Evolutionary conservation across 441 rosid genomes (phyloP), one percentile per base, ranked within the genome.

Genomic region (Viola pubescens): DNA sequence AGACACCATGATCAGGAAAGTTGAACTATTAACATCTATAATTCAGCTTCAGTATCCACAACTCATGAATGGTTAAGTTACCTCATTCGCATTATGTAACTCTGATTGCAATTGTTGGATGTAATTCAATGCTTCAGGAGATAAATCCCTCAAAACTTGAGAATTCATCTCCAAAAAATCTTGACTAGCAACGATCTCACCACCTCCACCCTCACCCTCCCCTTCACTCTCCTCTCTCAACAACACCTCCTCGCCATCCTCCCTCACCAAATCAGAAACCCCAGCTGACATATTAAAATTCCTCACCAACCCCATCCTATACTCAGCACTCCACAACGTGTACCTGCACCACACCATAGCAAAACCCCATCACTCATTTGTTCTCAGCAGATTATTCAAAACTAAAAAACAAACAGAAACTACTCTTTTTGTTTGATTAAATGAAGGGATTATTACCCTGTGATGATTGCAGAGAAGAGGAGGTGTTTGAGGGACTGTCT

Each of bases 271-370:
- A 46, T 66, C 40, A 10, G 59, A 61, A 62, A 56, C 58, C n/a
- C 74, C 70, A 69, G 10, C 49, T 3, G 76, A 60, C 11, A 80
- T 77, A 65, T 83, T 89, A 13, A 80, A 77, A 71, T 86, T 89
- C 72, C 91, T 75, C 71, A 58, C 69, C 81, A 87, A 70, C 2
- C 87, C 82, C 12, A 90, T 71, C 73, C 95, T 82, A 59, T 90
- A 90, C 76, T 90, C 95, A n/a, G 95, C 94, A 67, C 86, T 90
- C 97, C 97, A 86, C 70, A 90, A 52, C 7, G 97, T 90, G 61
- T 87, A 90, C 75, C 97, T 90, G 58, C 19, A 56, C 43, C 8
- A 41, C 6, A 50, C 40, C 9, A 37, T 13, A 58, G 37, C 53
- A 37, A 46, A 52, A 44, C 9, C 11, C 0, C 34, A 48, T 3